Percentiles rank a stretch among this genome's conserved stretches.
phyloP scores from a whole-genome alignment of 306 rosid species.

The Parietaria judaica region DNA sequence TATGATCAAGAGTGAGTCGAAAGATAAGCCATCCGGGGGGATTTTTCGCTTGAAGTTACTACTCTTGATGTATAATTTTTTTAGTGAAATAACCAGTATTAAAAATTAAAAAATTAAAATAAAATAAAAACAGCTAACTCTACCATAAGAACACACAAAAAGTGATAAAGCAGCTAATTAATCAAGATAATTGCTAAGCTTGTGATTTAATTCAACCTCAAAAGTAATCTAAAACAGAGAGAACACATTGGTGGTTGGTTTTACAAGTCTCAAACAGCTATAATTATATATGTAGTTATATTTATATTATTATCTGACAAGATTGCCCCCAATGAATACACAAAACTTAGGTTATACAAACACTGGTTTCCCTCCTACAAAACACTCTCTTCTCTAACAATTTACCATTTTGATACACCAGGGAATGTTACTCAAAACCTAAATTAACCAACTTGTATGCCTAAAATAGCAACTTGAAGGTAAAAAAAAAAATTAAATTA shows the following conservation, averaged over 20 bases:
- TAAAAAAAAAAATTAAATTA: constrained; percentile 13
- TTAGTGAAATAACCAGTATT: too few relatives aligned
- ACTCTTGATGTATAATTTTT: too few relatives aligned
- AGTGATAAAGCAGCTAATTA: too few relatives aligned
- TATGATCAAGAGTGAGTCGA: too few relatives aligned
- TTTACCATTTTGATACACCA: constrained; percentile 38
- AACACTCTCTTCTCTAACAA: constrained; percentile 24
- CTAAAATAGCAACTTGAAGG: constrained; percentile 10
- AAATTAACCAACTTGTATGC: constrained; percentile 31
- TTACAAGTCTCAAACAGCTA: constrained; percentile 27
- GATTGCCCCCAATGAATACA: constrained; percentile 29
- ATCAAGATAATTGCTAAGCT: too few relatives aligned
- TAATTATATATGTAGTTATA: constrained; percentile 15
- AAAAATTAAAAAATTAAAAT: too few relatives aligned
- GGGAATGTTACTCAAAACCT: constrained; percentile 25
- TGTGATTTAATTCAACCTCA: too few relatives aligned
- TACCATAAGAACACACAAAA: too few relatives aligned
- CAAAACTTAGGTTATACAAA: constrained; percentile 11
- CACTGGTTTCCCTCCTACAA: constrained; percentile 37
- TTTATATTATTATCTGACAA: constrained; percentile 29
- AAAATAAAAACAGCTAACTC: too few relatives aligned
- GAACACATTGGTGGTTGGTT: constrained; percentile 8
- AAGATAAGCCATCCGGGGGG: too few relatives aligned
- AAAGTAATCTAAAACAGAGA: background rate
- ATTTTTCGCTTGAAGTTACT: too few relatives aligned